phyloP scores from a whole-genome alignment of 2,329 filamentous ascomycete species.

The Stromatinia cepivora region DNA sequence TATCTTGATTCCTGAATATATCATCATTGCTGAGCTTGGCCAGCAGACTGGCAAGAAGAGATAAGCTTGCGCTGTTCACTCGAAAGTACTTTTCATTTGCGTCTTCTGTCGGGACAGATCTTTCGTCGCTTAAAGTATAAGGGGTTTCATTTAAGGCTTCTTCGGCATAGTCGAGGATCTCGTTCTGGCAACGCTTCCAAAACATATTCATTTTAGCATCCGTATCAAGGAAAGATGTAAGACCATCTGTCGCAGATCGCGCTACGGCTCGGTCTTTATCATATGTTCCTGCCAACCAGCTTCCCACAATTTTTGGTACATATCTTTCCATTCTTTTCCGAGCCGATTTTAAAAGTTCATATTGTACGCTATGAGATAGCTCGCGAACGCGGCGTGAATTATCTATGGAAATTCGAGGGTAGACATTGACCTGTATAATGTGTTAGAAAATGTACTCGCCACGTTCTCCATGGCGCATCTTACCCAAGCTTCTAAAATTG shows the following conservation, averaged over 20 bases:
- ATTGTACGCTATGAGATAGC: slow-evolving; percentile 74
- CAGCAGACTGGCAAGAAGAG: slow-evolving; percentile 55
- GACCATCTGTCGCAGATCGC: slow-evolving; percentile 73
- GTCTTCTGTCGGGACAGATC: slow-evolving; percentile 81
- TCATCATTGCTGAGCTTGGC: slow-evolving; percentile 52
- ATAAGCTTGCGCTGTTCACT: slow-evolving; percentile 60
- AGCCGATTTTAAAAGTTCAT: slow-evolving; percentile 58
- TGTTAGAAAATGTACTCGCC: neutral
- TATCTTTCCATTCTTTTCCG: slow-evolving; percentile 83
- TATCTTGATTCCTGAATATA: slow-evolving; percentile 57
- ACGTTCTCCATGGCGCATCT: slow-evolving; percentile 40
- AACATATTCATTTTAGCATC: slow-evolving; percentile 76
- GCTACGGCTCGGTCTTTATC: slow-evolving; percentile 79
- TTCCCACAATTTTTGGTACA: slow-evolving; percentile 73
- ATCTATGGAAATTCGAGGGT: slow-evolving; percentile 87
- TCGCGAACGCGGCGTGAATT: slow-evolving; percentile 85
- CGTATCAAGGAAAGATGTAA: slow-evolving; percentile 73
- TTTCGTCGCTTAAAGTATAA: slow-evolving; percentile 83
- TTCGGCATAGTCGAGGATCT: slow-evolving; percentile 79
- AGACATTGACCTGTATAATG: slow-evolving; percentile 68
- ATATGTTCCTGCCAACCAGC: slow-evolving; percentile 90
- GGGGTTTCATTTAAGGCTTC: slow-evolving; percentile 79
- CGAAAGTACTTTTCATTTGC: slow-evolving; percentile 81
- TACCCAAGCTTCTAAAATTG: slow-evolving; percentile 87
- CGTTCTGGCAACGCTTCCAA: slow-evolving; percentile 76